phyloP scores from a whole-genome alignment of 495 filamentous ascomycete genomes.

The Hapsidospora chrysogenum region DNA sequence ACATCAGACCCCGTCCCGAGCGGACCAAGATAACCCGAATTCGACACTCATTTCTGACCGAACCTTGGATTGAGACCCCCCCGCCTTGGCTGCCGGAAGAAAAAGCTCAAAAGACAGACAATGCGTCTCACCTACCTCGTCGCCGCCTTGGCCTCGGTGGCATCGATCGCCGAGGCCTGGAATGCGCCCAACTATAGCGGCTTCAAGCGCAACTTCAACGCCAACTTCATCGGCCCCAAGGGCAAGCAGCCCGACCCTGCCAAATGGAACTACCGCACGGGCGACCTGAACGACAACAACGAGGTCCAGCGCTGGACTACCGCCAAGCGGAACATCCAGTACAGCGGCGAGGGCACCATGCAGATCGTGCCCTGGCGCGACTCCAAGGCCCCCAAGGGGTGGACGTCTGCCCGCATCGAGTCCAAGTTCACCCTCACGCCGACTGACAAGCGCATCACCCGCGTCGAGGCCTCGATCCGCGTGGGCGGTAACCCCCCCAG shows the following conservation, averaged over 20 bases:
- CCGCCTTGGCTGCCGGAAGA: too few species aligned
- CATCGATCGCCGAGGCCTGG: constrained; percentile 8
- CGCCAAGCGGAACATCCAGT: constrained; percentile 18
- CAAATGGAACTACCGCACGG: constrained; percentile 25
- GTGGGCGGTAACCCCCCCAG: constrained; percentile 18
- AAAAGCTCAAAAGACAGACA: too few species aligned
- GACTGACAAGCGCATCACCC: constrained; percentile 15
- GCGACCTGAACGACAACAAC: constrained; percentile 20
- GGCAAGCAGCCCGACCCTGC: constrained; percentile 12
- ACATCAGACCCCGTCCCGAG: too few species aligned
- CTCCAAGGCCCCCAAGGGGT: constrained; percentile 11
- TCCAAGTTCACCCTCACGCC: constrained; percentile 26
- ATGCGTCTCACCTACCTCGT: not conserved
- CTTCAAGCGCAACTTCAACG: constrained; percentile 18
- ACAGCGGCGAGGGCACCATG: constrained; percentile 23
- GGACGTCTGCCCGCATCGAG: constrained; percentile 34
- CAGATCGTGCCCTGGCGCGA: constrained; percentile 26
- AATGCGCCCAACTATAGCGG: constrained; percentile 14
- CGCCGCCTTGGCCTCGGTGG: not conserved
- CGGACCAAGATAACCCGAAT: too few species aligned
- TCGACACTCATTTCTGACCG: too few species aligned
- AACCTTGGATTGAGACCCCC: too few species aligned
- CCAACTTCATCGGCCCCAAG: constrained; percentile 16
- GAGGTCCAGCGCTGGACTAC: constrained; percentile 25
- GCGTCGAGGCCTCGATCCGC: constrained; percentile 25